Evolutionary conservation across 2,329 filamentous ascomycete genomes (phyloP).

Genomic region (Sclerotinia sclerotiorum): DNA sequence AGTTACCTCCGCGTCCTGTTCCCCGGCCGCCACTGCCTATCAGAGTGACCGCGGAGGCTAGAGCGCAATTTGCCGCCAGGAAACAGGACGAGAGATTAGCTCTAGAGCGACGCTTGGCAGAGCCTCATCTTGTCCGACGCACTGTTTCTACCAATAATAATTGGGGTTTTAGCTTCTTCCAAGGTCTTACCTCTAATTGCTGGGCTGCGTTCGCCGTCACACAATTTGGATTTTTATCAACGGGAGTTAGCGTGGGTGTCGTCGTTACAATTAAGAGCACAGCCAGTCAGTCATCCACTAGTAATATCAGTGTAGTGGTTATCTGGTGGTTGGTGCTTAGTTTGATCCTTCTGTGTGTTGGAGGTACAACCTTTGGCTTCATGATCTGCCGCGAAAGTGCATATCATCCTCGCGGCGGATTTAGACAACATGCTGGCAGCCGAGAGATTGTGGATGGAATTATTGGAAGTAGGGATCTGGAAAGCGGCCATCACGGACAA

Average conservation of each 20-base stretch:
- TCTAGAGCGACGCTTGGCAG: not conserved
- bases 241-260: not conserved
- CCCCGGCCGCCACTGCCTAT: not conserved
- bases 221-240: not conserved
- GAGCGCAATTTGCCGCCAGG: not conserved
- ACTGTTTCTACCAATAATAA: not conserved
- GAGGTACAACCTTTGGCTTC: not conserved
- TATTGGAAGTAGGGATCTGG: not conserved
- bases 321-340: constrained; percentile 8
- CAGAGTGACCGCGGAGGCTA: constrained; percentile 7
- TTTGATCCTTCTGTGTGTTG: not conserved
- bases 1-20: constrained; percentile 3
- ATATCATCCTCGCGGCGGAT: not conserved
- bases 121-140: not conserved
- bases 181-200: not conserved
- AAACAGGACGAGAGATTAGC: not conserved
- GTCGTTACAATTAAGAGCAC: not conserved
- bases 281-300: too few species aligned
- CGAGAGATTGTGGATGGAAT: not conserved
- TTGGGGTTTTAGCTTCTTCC: not conserved
- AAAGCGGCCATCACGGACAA: not conserved
- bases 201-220: not conserved
- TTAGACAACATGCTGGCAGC: not conserved
- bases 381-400: not conserved
- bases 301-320: not conserved